These are phyloP conservation scores for Rhizopogon rudus DNA, from an alignment of 768 basidiomycete species.

Conservation along the genomic window DNA sequence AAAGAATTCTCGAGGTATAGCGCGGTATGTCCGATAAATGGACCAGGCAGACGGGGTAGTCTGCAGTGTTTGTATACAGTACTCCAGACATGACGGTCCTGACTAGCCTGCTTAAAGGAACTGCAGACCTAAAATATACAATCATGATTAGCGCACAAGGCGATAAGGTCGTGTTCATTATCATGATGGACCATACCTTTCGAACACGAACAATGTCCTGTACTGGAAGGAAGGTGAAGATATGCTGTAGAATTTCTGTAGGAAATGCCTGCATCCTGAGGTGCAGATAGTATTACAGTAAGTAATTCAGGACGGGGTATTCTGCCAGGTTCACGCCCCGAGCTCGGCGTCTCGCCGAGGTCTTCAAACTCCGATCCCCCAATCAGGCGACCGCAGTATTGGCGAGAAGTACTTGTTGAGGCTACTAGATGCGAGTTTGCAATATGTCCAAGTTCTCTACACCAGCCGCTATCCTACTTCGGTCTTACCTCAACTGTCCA, in stretches of 20 bases:
- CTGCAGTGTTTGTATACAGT: background rate
- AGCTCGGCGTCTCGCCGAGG: too few relatives aligned
- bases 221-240: background rate
- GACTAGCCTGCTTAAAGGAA: background rate
- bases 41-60: background rate
- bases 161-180: background rate
- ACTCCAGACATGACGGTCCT: background rate
- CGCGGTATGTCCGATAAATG: background rate
- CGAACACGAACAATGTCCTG: background rate
- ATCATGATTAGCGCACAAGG: background rate
- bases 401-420: too few relatives aligned
- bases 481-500: background rate
- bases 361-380: too few relatives aligned
- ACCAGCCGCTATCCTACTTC: background rate
- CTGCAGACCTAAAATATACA: background rate
- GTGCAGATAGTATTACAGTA: background rate
- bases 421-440: too few relatives aligned
- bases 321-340: too few relatives aligned
- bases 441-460: too few relatives aligned
- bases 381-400: too few relatives aligned
- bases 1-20: background rate
- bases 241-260: background rate
- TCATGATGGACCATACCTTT: background rate
- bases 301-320: too few relatives aligned
- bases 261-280: background rate